Evolutionary conservation across 257 asterid species (phyloP), one percentile per base, ranked within the genome.

Genomic region (Fraxinus pennsylvanica): DNA sequence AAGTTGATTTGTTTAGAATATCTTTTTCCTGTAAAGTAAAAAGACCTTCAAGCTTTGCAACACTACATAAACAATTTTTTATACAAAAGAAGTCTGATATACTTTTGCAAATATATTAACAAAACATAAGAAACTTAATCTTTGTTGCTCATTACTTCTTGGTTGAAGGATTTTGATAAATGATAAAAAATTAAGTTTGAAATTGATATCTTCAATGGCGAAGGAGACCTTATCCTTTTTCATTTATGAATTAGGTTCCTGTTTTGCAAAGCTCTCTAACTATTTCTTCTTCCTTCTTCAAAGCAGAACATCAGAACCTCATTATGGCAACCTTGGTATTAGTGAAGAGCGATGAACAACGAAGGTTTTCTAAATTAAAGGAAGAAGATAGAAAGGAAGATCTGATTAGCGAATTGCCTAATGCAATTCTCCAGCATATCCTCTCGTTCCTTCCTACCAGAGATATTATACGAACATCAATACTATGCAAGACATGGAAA

Each of bases 381-480:
- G 9, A 22, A 21, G 68, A 22, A 59, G 68, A 59, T 21, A 22
- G 14, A 0, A 7, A 3, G 25, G 68, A 59, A 59, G 72, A 68
- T 68, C 41, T 68, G 21, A 29, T 68, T 6, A 68, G 43, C 25
- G 32, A 30, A 21, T 68, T 68, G 43, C 72, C 72, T 29, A 15
- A 12, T 68, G 38, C 1, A 12, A 35, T 68, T 14, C 38, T 30
- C 43, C 39, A 14, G 10, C 14, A 30, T 7, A 35, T 68, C 21
- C 72, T 68, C 43, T 68, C 41, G 43, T 68, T 68, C 41, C 72
- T 29, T 59, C 68, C 68, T 22, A 68, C 41, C 39, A 68, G 32
- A 9, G 39, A 30, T 30, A n/a, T 59, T 0, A 68, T 68, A 12
- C 22, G 43, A 35, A 68, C 72, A 19, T 68, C 72, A 0, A 17